phyloP scores from a whole-genome alignment of 148 eudicot species.

The Euryodendron excelsum region DNA sequence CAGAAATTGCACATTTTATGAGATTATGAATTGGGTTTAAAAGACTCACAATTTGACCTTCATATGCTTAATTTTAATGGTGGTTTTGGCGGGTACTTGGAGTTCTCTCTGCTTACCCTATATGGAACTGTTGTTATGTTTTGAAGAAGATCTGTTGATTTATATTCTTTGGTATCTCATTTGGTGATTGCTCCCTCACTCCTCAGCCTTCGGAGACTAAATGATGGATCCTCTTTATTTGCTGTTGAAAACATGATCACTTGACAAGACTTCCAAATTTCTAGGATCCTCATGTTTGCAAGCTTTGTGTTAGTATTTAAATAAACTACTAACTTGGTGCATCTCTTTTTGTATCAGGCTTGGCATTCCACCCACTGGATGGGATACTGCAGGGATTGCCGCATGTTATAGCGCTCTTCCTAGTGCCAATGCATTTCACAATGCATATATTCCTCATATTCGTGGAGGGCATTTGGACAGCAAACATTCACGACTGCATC shows the following conservation, averaged over 20 bases:
- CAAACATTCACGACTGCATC: conserved; percentile 90
- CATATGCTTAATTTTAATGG: too few species aligned
- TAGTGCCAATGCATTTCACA: conserved; percentile 63
- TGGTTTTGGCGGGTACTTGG: too few species aligned
- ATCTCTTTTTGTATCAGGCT: conserved; percentile 37
- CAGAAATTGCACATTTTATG: too few species aligned
- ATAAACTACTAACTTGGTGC: background rate
- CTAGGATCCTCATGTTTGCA: background rate
- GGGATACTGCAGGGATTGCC: conserved; percentile 88
- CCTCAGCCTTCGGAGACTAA: too few species aligned
- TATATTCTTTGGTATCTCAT: too few species aligned
- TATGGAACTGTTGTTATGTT: too few species aligned
- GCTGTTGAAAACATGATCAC: background rate
- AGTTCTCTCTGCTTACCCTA: too few species aligned
- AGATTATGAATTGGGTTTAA: too few species aligned
- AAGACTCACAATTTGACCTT: too few species aligned
- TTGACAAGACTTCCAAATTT: background rate
- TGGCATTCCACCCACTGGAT: conserved; percentile 93
- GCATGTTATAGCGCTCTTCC: conserved; percentile 63
- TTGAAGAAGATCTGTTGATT: too few species aligned
- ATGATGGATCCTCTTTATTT: background rate
- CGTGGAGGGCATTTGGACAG: conserved; percentile 80
- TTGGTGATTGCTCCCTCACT: too few species aligned
- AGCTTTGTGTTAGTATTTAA: background rate
- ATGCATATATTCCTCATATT: conserved; percentile 61